These are phyloP conservation scores for Thielaviopsis musarum DNA, from an alignment of 2,329 filamentous ascomycete species.

Conservation along the genomic window DNA sequence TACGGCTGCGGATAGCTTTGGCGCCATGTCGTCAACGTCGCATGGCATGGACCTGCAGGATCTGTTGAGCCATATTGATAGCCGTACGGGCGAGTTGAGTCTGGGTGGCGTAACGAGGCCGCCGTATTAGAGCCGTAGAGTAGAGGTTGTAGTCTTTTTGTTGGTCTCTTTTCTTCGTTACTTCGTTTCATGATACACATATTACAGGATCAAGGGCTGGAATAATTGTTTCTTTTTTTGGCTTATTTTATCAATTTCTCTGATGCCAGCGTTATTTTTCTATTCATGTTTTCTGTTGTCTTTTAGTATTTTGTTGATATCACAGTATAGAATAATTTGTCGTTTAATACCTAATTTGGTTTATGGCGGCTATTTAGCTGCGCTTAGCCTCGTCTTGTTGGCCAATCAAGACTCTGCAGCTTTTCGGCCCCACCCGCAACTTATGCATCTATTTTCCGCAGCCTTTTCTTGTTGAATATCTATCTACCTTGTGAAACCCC, in stretches of 20 bases:
- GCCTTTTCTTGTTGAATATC: neutral
- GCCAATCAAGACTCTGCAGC: neutral
- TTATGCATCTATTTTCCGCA: neutral
- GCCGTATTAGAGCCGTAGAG: conserved; percentile 26
- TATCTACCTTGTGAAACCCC: neutral
- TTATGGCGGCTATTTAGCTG: neutral
- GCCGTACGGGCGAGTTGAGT: conserved; percentile 27
- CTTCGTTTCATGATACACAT: neutral
- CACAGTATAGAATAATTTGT: neutral
- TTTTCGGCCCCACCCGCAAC: neutral
- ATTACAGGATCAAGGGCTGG: neutral
- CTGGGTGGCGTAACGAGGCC: conserved; percentile 31
- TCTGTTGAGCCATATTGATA: conserved; percentile 34
- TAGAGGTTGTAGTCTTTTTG: neutral
- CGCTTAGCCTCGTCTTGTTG: neutral
- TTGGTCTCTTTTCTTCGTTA: neutral
- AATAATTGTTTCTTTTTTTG: neutral
- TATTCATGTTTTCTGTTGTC: neutral
- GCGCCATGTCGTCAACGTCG: conserved; percentile 2
- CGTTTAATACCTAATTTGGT: neutral
- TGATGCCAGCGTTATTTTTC: neutral
- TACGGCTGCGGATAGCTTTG: conserved; percentile 5
- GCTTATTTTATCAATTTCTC: conserved; percentile 1
- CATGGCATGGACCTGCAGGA: conserved; percentile 29
- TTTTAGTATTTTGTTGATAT: neutral